These are phyloP conservation scores for Pseudogymnoascus sp. DNA, from an alignment of 2,329 filamentous ascomycete species.

Conservation along the genomic window DNA sequence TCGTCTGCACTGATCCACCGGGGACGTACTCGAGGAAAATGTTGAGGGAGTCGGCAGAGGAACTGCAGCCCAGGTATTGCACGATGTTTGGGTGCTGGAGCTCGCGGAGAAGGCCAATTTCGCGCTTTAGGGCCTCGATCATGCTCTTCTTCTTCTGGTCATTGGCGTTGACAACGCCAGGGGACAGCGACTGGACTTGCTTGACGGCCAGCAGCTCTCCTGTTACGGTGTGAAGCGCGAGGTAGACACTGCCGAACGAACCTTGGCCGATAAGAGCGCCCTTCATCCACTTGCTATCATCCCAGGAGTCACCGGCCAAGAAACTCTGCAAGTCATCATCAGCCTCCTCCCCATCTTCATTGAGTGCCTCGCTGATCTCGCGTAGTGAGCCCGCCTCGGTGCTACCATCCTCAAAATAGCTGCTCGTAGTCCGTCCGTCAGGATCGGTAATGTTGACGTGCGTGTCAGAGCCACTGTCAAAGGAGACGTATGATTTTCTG, in stretches of 20 bases:
- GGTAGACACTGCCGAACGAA: constrained; percentile 91
- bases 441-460: constrained; percentile 70
- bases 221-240: constrained; percentile 90
- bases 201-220: constrained; percentile 97
- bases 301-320: constrained; percentile 86
- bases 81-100: constrained; percentile 96
- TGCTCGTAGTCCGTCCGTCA: constrained; percentile 65
- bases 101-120: constrained; percentile 89
- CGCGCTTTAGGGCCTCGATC: constrained; percentile 94
- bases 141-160: constrained; percentile 94
- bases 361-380: constrained; percentile 76
- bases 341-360: constrained; percentile 83
- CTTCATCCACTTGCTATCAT: constrained; percentile 99
- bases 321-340: constrained; percentile 88
- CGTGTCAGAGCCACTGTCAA: constrained; percentile 65
- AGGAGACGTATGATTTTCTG: constrained; percentile 90
- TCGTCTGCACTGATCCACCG: constrained; percentile 92
- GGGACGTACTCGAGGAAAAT: constrained; percentile 99
- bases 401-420: constrained; percentile 77
- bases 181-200: constrained; percentile 84
- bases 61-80: constrained; percentile 92
- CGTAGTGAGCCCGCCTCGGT: constrained; percentile 70
- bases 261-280: constrained; percentile 94
- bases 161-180: constrained; percentile 69
- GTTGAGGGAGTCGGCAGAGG: constrained; percentile 84